Evolutionary conservation across 192 early-diverging fungal species (phyloP).

Genomic region (Rhizophagus sp.): DNA sequence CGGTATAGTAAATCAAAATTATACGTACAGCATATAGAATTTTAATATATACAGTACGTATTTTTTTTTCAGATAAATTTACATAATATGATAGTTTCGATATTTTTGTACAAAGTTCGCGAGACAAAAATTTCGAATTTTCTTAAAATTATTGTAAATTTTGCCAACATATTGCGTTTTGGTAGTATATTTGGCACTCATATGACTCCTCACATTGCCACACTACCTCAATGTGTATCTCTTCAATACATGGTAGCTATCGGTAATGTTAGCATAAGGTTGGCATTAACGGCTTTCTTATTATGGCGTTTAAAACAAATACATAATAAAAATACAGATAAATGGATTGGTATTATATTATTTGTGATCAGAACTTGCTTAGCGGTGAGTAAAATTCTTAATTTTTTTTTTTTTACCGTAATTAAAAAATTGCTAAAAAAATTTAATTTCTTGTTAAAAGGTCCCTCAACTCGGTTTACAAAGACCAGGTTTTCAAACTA

Average conservation of each 20-base stretch:
- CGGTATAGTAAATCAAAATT: no score
- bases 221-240: background rate
- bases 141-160: conserved; percentile 20
- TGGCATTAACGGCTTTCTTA: conserved; percentile 1
- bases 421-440: no score
- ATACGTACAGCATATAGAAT: no score
- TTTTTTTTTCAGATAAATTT: no score
- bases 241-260: background rate
- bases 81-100: conserved; percentile 8
- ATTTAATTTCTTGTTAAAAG: background rate
- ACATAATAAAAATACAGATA: background rate
- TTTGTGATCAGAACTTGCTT: background rate
- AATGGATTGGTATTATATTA: background rate
- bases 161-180: background rate
- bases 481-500: background rate
- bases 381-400: background rate
- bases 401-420: no score
- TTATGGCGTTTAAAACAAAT: conserved; percentile 26
- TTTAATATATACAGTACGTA: no score
- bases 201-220: no score
- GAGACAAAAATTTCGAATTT: conserved; percentile 11
- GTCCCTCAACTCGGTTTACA: background rate
- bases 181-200: no score
- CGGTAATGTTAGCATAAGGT: background rate
- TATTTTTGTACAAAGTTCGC: background rate